Conservation (phyloP, 805 yeast species). For the Vanderwaltozyma tropicalis region DNA sequence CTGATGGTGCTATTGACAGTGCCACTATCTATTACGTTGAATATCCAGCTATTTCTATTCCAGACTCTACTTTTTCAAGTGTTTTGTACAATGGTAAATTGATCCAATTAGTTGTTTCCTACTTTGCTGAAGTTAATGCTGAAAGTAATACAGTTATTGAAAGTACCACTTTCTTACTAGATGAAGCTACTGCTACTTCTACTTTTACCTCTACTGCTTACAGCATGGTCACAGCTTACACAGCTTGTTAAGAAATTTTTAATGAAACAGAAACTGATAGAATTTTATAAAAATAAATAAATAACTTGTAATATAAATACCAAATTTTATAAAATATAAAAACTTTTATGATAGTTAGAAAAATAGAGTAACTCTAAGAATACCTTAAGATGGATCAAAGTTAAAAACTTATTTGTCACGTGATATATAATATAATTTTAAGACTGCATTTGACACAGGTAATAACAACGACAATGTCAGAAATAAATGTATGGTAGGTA, state of each 20-base stretch:
- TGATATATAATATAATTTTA: no score
- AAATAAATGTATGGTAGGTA: no score
- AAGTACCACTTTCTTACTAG: neutral
- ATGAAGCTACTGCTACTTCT: neutral
- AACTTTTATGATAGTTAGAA: no score
- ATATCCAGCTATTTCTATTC: neutral
- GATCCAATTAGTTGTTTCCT: neutral
- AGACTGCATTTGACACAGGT: no score
- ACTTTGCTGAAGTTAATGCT: neutral
- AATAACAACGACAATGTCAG: no score
- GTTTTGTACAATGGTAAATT: neutral
- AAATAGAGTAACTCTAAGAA: no score
- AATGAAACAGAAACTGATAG: no score
- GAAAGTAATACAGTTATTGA: neutral
- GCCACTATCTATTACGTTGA: neutral
- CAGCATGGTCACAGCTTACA: neutral
- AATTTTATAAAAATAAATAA: no score
- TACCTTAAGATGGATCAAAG: no score
- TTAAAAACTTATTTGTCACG: no score
- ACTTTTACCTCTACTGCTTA: neutral
- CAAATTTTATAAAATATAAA: no score
- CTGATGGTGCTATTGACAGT: neutral
- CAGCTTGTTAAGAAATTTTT: neutral
- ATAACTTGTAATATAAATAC: no score
- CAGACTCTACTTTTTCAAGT: neutral